Evolutionary conservation across 441 rosid genomes (phyloP), one percentile per base, ranked within the genome.

Genomic region (Populus hybrid): DNA sequence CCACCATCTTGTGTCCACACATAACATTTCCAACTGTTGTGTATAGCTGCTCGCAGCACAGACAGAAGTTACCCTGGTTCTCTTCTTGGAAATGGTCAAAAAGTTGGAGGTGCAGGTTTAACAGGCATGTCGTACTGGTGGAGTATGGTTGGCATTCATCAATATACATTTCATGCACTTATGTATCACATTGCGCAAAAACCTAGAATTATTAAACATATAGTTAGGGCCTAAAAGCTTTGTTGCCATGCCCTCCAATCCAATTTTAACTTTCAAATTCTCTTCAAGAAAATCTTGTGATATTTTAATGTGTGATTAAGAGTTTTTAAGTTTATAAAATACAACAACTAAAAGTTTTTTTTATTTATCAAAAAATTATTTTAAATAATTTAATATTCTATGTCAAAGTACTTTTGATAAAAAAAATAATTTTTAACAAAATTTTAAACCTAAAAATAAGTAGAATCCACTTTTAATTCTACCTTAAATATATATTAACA

Each of bases 31-130:
- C 87, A 76, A 90, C 97, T 76, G 86, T 6, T 33, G 36, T 33
- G 36, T 33, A 33, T 33, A 33, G 99, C 96, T 76, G 94, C 98
- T 75, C 87, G 94, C 82, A 82, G 91, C 81, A 95, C 95, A 33
- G 94, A 96, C 79, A 82, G 98, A 77, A 80, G 26, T 14, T 94
- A 91, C 78, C 81, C 87, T 26, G 92, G 89, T 73, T 88, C 94
- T 9, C 86, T 96, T 53, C 90, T 94, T 64, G 98, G 98, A 72
- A 94, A 92, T 85, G 93, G 89, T 80, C 80, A 78, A 76, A 85
- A 89, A 56, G 85, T 91, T 82, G 76, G 90, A 64, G 99, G 98
- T 50, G 90, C 88, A 21, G 97, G 98, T 86, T 89, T 96, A 78
- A 92, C 98, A 50, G 82, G 99, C 94, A 89, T 14, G 65, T 3